phyloP scores from a whole-genome alignment of 192 early-diverging fungal species.

The Coemansia erecta region DNA sequence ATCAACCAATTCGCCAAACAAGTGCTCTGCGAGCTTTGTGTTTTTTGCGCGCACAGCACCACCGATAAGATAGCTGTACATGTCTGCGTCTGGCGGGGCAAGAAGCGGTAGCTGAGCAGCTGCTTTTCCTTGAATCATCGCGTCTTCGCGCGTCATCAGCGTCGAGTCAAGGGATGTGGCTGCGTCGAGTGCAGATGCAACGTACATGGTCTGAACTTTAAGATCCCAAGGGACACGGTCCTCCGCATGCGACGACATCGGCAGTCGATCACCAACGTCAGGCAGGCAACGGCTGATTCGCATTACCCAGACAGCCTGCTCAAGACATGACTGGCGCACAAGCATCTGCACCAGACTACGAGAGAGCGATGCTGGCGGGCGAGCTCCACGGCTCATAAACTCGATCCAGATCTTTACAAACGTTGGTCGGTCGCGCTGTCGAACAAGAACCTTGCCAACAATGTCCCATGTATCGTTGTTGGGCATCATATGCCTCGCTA shows the following conservation, averaged over 20 bases:
- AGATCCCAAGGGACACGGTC: constrained; percentile 49
- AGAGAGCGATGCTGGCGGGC: constrained; percentile 34
- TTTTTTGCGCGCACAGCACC: constrained; percentile 37
- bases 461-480: constrained; percentile 48
- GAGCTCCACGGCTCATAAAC: constrained; percentile 47
- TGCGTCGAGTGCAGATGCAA: constrained; percentile 41
- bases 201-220: constrained; percentile 41
- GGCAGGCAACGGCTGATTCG: constrained; percentile 50
- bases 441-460: constrained; percentile 39
- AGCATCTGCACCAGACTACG: constrained; percentile 38
- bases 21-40: constrained; percentile 30
- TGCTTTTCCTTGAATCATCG: constrained; percentile 28
- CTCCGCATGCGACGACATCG: constrained; percentile 16
- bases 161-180: constrained; percentile 29
- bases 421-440: constrained; percentile 39
- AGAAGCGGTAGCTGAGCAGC: constrained; percentile 38
- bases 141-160: constrained; percentile 20
- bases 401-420: constrained; percentile 47
- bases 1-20: constrained; percentile 46
- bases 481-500: constrained; percentile 41
- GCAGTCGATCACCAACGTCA: constrained; percentile 26
- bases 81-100: constrained; percentile 30
- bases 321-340: constrained; percentile 38
- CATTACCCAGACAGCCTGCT: constrained; percentile 53
- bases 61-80: constrained; percentile 41